Base-by-base conservation (phyloP, 345 rosid genomes). In the Bretschneidera sinensis region DNA sequence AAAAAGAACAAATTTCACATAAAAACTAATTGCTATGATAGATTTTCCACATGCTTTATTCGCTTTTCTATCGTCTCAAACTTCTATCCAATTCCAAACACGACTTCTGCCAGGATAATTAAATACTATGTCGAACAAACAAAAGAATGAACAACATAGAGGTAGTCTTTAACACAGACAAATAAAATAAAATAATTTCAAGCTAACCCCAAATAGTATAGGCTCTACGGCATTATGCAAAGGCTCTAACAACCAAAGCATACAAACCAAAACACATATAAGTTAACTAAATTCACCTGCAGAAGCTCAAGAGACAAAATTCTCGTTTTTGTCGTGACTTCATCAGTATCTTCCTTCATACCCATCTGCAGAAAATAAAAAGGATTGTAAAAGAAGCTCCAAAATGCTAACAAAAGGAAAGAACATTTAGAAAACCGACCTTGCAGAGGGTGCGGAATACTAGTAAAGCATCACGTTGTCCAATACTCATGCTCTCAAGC, bases 391-490 rank as follows among this genome's bases (percentile, higher is more conserved):
- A 33, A 28, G 35, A 71, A 55, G 43, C 65, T 47, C 55, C 61
- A 68, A 59, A 74, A 77, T 64, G 57, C 43, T 25, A 61, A 63
- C 25, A 73, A 43, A n/a, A 65, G 31, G 48, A 55, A 28, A 55
- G 34, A 65, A 69, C 9, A 54, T 24, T 22, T 39, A 59, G 48
- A 60, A 72, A 55, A 67, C 82, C 51, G 71, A 94, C 99, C 99
- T 94, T 90, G 86, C 99, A 94, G 70, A 94, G 95, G 53, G 99
- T 94, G 62, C 95, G 95, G 74, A 94, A 90, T 23, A 94, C 92
- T 62, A 94, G 73, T 50, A 94, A 86, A 66, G 97, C 97, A 86
- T 94, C 97, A 28, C 90, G 91, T 50, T 88, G 83, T 74, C 91
- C 97, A 65, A 86, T 83, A 76, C 89, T 81, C 99, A 94, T 83